Conservation (phyloP, 2,329 filamentous ascomycete genomes). For the Allantophomopsis cytisporea region DNA sequence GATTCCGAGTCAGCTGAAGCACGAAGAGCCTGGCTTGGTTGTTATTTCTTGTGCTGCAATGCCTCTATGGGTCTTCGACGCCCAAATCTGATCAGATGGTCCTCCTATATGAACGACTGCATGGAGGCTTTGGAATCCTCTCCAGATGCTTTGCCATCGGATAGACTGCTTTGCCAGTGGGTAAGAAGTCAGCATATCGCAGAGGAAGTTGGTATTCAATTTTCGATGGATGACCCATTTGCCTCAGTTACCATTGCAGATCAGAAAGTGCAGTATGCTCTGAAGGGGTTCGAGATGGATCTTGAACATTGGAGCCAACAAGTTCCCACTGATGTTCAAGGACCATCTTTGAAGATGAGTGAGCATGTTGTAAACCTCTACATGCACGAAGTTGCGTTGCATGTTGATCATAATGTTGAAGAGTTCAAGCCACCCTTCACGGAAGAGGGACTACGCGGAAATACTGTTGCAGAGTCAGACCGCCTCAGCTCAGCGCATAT, state of each 20-base stretch:
- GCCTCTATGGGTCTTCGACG: slow-evolving; percentile 28
- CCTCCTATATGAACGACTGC: slow-evolving; percentile 28
- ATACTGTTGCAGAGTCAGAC: slow-evolving; percentile 5
- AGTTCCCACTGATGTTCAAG: slow-evolving; percentile 21
- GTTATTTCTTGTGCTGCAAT: slow-evolving; percentile 22
- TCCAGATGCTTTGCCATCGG: slow-evolving; percentile 23
- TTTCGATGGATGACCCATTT: slow-evolving; percentile 31
- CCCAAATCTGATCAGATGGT: slow-evolving; percentile 28
- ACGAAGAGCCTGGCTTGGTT: slow-evolving; percentile 19
- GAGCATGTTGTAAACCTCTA: slow-evolving; percentile 39
- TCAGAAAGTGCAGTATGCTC: slow-evolving; percentile 35
- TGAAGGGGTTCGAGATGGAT: slow-evolving; percentile 12
- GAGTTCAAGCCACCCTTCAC: slow-evolving; percentile 28
- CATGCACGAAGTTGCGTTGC: slow-evolving; percentile 44
- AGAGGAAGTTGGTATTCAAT: slow-evolving; percentile 40
- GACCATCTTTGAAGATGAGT: slow-evolving; percentile 30
- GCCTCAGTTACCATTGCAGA: slow-evolving; percentile 35
- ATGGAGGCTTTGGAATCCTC: slow-evolving; percentile 26
- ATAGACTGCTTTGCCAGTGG: slow-evolving; percentile 26
- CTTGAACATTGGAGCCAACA: slow-evolving; percentile 31
- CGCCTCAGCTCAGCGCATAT: slow-evolving; percentile 26
- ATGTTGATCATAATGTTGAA: slow-evolving; percentile 39
- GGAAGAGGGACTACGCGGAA: slow-evolving; percentile 12
- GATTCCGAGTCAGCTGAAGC: slow-evolving; percentile 18
- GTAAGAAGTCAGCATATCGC: slow-evolving; percentile 31